phyloP scores from a whole-genome alignment of 257 asterid species.

The Plantago ovata region DNA sequence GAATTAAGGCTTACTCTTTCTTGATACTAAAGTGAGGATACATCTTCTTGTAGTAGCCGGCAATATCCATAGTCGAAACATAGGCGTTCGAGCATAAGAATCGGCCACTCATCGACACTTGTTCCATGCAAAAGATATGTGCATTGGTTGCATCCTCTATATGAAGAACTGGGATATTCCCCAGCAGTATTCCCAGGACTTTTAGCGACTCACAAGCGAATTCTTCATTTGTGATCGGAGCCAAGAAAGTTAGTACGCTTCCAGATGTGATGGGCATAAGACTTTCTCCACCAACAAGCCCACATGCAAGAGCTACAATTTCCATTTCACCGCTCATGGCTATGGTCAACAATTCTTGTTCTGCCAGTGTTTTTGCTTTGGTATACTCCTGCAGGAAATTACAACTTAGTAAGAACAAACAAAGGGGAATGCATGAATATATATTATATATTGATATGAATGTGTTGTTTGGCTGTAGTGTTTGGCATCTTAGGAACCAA shows the following conservation, averaged over 20 bases:
- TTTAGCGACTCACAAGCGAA: constrained; percentile 12
- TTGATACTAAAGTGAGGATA: constrained; percentile 12
- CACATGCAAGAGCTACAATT: constrained; percentile 39
- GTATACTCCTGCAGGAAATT: constrained; percentile 27
- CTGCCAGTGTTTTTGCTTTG: constrained; percentile 41
- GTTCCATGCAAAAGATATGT: constrained; percentile 35
- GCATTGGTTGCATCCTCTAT: constrained; percentile 40
- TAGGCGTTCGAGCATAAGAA: constrained; percentile 30
- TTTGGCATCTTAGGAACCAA: no score
- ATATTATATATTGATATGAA: no score
- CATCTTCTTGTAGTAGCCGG: constrained; percentile 11
- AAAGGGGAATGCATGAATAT: no score
- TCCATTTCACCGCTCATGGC: constrained; percentile 20
- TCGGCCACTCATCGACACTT: constrained; percentile 29
- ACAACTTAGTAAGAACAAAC: no score
- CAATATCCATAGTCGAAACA: constrained; percentile 18
- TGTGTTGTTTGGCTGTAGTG: no score
- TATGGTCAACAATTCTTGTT: constrained; percentile 34
- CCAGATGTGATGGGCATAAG: constrained; percentile 15
- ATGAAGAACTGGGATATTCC: constrained; percentile 42
- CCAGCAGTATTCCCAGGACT: constrained; percentile 34
- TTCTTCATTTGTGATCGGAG: constrained; percentile 24
- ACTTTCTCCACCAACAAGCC: constrained; percentile 49
- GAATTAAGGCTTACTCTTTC: constrained; percentile 16
- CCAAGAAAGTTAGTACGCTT: constrained; percentile 17